Evolutionary conservation across 2,329 filamentous ascomycete genomes (phyloP).

Genomic region (Leptoxyphium fumago): DNA sequence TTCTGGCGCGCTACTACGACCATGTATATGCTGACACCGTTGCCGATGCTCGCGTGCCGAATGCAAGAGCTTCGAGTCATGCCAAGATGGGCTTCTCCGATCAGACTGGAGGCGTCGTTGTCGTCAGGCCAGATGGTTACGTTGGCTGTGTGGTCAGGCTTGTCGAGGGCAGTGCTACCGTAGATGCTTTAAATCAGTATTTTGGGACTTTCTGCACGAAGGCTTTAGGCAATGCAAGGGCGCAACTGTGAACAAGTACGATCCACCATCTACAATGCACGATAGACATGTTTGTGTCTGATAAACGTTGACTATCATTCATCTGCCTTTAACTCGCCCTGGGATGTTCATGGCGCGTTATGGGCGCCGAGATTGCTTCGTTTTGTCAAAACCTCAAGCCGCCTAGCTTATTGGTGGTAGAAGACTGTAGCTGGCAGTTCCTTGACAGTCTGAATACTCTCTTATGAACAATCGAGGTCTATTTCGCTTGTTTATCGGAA

Average conservation of each 20-base stretch:
- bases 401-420: no score
- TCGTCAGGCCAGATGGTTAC: conserved; percentile 78
- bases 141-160: conserved; percentile 62
- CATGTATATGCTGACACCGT: conserved; percentile 80
- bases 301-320: no score
- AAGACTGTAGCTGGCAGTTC: no score
- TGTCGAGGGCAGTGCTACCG: conserved; percentile 61
- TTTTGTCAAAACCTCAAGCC: no score
- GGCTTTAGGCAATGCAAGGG: conserved; percentile 25
- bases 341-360: no score
- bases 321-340: no score
- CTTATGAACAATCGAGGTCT: no score
- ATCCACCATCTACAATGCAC: no score
- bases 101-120: conserved; percentile 61
- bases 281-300: no score
- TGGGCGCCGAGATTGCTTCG: no score
- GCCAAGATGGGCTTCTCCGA: conserved; percentile 71
- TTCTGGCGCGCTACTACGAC: conserved; percentile 62
- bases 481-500: no score
- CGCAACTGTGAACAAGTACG: conserved; percentile 9
- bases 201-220: conserved; percentile 61
- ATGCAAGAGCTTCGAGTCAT: conserved; percentile 61
- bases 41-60: conserved; percentile 53
- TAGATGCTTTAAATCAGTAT: conserved; percentile 72
- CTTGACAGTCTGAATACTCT: no score